Percentiles rank a stretch among this genome's conserved stretches.
Conservation (phyloP, 805 yeast species). For the Candida dajiaensis region DNA sequence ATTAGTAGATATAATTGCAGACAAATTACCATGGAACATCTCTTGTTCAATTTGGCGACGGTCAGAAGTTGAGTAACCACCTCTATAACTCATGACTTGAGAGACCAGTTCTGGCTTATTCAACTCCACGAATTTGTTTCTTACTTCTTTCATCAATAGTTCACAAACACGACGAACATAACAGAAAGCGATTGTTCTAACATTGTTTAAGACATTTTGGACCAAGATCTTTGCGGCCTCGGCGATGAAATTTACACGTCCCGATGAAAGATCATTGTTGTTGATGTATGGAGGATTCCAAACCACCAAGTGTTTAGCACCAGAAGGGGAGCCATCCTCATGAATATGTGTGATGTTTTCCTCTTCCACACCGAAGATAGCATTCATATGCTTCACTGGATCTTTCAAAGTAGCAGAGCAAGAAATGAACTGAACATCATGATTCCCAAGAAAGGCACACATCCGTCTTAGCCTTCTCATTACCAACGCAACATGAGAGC, state of each 20-base stretch:
- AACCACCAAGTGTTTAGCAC: conserved; percentile 65
- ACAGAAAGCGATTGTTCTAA: conserved; percentile 87
- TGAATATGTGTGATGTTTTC: conserved; percentile 49
- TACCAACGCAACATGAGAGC: conserved; percentile 83
- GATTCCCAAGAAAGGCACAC: conserved; percentile 46
- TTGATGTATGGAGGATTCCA: conserved; percentile 82
- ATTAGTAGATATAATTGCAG: conserved; percentile 89
- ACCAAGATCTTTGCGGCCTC: conserved; percentile 76
- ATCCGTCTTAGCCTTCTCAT: conserved; percentile 75
- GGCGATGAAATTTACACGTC: conserved; percentile 62
- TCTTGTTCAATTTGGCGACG: conserved; percentile 82
- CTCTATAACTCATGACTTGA: conserved; percentile 89
- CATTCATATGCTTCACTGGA: conserved; percentile 67
- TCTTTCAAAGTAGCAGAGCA: conserved; percentile 90
- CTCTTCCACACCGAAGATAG: conserved; percentile 62
- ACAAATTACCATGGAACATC: conserved; percentile 81
- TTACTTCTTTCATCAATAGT: conserved; percentile 74
- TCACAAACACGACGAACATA: conserved; percentile 84
- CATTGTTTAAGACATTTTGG: conserved; percentile 52
- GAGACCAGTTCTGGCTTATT: conserved; percentile 40
- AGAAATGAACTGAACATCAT: conserved; percentile 61
- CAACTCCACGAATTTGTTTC: conserved; percentile 43
- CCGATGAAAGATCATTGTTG: conserved; percentile 47
- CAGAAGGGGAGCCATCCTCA: conserved; percentile 87
- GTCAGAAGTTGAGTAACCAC: conserved; percentile 86